Conservation (phyloP, 192 early-diverging fungal species). For the Rhizophagus prolifer region DNA sequence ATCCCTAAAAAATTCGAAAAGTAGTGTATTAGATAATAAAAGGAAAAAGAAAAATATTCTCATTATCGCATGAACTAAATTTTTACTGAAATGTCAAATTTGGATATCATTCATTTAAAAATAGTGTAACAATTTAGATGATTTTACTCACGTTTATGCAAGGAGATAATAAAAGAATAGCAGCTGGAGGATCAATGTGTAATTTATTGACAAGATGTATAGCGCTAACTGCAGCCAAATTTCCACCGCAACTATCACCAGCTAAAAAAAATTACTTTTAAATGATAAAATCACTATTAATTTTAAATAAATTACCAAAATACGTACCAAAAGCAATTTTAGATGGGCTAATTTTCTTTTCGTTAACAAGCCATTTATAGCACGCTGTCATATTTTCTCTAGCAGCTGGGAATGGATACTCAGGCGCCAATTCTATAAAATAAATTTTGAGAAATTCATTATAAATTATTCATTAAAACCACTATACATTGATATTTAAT, state of each 20-base stretch:
- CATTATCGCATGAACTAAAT: no score
- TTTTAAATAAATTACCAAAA: not conserved
- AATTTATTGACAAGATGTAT: not conserved
- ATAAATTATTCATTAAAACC: not conserved
- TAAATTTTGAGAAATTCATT: not conserved
- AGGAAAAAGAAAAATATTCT: no score
- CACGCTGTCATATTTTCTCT: slow-evolving; percentile 7
- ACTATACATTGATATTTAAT: not conserved
- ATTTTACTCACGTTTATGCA: not conserved
- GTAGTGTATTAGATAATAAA: no score
- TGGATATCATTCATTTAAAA: not conserved
- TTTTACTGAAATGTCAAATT: not conserved
- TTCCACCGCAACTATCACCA: slow-evolving; percentile 29
- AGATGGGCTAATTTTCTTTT: slow-evolving; percentile 21
- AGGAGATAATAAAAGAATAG: slow-evolving; percentile 15
- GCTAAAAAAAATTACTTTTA: not conserved
- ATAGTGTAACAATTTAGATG: not conserved
- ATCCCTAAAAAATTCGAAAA: not conserved
- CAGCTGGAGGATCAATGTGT: not conserved
- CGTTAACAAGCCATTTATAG: slow-evolving; percentile 14
- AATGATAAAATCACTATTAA: no score
- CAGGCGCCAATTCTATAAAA: slow-evolving; percentile 14
- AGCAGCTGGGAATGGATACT: slow-evolving; percentile 1
- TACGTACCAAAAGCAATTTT: slow-evolving; percentile 17
- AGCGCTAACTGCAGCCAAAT: not conserved